Conservation (phyloP, 257 asterid species). For the Gynochthodes officinalis region DNA sequence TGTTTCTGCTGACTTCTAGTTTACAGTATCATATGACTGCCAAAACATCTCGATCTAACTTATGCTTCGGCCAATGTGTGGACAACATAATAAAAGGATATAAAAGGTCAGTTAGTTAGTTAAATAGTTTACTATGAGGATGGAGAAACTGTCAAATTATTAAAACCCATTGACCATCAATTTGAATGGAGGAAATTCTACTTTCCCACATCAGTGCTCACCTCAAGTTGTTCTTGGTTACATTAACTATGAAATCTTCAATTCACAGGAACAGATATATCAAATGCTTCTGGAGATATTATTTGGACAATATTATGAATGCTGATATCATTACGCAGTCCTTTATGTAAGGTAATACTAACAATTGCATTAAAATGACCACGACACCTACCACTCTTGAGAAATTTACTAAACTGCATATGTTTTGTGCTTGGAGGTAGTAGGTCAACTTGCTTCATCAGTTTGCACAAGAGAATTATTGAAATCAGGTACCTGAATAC, state of each 20-base stretch:
- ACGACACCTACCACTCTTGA: conserved; percentile 61
- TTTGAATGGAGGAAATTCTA: not conserved
- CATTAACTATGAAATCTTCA: not conserved
- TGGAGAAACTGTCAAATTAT: not conserved
- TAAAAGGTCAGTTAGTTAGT: not conserved
- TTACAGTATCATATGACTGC: not conserved
- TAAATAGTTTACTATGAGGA: not conserved
- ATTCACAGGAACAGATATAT: not conserved
- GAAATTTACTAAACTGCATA: conserved; percentile 70
- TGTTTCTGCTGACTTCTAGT: not conserved
- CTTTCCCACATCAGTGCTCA: not conserved
- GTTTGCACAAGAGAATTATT: conserved; percentile 53
- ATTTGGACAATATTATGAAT: too few relatives aligned
- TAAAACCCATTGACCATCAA: not conserved
- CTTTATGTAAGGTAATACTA: not conserved
- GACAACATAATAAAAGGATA: not conserved
- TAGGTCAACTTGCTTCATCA: conserved; percentile 65
- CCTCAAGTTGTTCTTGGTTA: not conserved
- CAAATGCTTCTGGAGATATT: not conserved
- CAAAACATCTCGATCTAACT: not conserved
- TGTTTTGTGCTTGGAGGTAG: conserved; percentile 70
- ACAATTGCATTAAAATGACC: not conserved
- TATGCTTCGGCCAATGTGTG: not conserved
- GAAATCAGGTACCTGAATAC: conserved; percentile 65
- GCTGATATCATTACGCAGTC: not conserved